Base-by-base conservation (phyloP, 257 asterid genomes). In the Solanum ossicruentum region DNA sequence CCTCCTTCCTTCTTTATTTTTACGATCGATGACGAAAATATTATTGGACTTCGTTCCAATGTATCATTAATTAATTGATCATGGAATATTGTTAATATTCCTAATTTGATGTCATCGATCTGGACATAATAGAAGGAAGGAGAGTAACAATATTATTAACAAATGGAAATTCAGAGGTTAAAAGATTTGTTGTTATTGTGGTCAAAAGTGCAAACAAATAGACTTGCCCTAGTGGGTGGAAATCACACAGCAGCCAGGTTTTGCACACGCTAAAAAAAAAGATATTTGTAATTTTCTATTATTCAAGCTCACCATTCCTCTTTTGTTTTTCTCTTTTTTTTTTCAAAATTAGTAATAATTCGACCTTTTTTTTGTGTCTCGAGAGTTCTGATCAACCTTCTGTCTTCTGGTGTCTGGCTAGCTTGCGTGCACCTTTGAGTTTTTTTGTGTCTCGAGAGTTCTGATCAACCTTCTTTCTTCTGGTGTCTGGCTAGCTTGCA, bases 171-270 rank as follows among this genome's bases (percentile, higher is more conserved):
- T 70, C 87, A 82, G 43, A 88, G 92, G 43, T 84, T 88, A 12
- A 83, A 69, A 75, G 89, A 88, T 7, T 75, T 90, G 55, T 39
- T 85, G 54, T 39, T 85, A 7, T 13, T 90, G 70, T 85, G 88
- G 78, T 69, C 72, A n/a, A 85, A 88, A 47, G 51, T 81, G 79
- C 82, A 78, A 82, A 84, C n/a, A 21, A 86, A 41, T 77, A 83
- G 88, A 39, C 87, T 87, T 23, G 79, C 90, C 85, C 89, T 90
- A 20, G 92, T 89, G 89, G 93, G 93, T 89, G 92, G 92, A 49
- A 90, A 90, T 67, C 93, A 90, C 89, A 90, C 92, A 16, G 92
- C 91, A 41, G 81, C 93, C 79, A 81, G 92, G 86, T 90, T 90
- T 86, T 89, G 93, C 87, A 85, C 92, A 56, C 93, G 93, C 88